Conservation (phyloP, 805 yeast genomes). For the Allodekkera sacchari region DNA sequence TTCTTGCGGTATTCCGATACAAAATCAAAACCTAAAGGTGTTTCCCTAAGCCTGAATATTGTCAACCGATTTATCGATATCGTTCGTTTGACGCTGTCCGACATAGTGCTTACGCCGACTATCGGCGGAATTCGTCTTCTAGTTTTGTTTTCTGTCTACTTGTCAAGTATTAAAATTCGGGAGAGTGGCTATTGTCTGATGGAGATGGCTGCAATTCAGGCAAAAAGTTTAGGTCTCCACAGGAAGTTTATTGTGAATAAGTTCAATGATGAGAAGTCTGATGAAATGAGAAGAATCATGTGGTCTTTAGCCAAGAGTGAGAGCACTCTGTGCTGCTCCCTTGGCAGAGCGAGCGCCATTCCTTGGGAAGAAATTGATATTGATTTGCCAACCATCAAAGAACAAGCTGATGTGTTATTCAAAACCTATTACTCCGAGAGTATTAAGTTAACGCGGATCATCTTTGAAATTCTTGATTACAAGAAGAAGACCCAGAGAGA, state of each 20-base stretch:
- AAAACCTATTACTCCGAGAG: slow-evolving; percentile 26
- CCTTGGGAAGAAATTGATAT: slow-evolving; percentile 37
- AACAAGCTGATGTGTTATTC: slow-evolving; percentile 23
- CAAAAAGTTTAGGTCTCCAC: slow-evolving; percentile 41
- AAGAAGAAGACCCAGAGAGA: slow-evolving; percentile 28
- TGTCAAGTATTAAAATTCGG: slow-evolving; percentile 36
- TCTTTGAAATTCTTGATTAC: slow-evolving; percentile 32
- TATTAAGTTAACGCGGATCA: slow-evolving; percentile 28
- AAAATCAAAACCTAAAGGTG: slow-evolving; percentile 13
- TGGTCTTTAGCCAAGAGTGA: slow-evolving; percentile 39
- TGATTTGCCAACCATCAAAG: slow-evolving; percentile 27
- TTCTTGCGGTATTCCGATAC: slow-evolving; percentile 23
- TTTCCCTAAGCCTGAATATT: slow-evolving; percentile 19
- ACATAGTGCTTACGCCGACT: slow-evolving; percentile 35
- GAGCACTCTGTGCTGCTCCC: slow-evolving; percentile 31
- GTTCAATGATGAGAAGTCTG: slow-evolving; percentile 26
- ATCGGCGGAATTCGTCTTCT: slow-evolving; percentile 36
- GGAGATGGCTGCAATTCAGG: slow-evolving; percentile 39
- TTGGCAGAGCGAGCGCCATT: slow-evolving; percentile 39
- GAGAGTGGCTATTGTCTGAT: slow-evolving; percentile 41
- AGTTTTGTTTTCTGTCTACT: slow-evolving; percentile 32
- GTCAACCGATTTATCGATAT: slow-evolving; percentile 30
- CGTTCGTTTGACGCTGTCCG: slow-evolving; percentile 33
- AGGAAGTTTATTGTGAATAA: slow-evolving; percentile 29
- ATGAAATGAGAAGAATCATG: slow-evolving; percentile 32